Percentiles rank a stretch among this genome's conserved stretches.
These are phyloP conservation scores for Lophium mytilinum DNA, from an alignment of 495 filamentous ascomycete genomes.

Conservation along the genomic window DNA sequence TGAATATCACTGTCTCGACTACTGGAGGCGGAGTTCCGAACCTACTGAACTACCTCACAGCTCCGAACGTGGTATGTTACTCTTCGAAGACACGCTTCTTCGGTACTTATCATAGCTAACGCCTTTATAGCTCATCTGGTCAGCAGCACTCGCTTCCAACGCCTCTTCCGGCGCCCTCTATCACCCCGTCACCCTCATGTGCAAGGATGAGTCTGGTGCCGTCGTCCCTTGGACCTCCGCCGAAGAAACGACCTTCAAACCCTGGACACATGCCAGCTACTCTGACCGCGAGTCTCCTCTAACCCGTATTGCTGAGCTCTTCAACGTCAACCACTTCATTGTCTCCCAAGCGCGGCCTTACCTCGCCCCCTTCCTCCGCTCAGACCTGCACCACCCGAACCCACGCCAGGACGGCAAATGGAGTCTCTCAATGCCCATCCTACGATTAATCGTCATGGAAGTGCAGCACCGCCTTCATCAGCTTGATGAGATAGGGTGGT, in stretches of 20 bases:
- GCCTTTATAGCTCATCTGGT: constrained; percentile 66
- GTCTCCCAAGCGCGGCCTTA: constrained; percentile 73
- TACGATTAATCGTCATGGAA: constrained; percentile 64
- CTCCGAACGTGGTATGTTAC: constrained; percentile 80
- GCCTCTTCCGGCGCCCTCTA: constrained; percentile 57
- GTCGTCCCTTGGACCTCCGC: constrained; percentile 73
- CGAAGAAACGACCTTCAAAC: constrained; percentile 56
- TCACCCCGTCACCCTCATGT: constrained; percentile 62
- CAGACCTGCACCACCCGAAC: constrained; percentile 69
- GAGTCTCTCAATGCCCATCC: constrained; percentile 53
- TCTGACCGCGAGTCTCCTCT: constrained; percentile 73
- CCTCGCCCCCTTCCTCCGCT: constrained; percentile 74
- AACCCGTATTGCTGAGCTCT: constrained; percentile 76
- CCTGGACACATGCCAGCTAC: constrained; percentile 61
- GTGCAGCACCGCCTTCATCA: constrained; percentile 75
- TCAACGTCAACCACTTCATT: constrained; percentile 89
- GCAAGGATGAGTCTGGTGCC: constrained; percentile 70
- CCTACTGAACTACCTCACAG: constrained; percentile 85
- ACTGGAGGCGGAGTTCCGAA: constrained; percentile 68
- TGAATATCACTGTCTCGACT: constrained; percentile 87
- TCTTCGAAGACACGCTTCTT: background rate
- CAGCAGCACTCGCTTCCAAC: constrained; percentile 87
- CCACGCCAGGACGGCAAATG: constrained; percentile 49
- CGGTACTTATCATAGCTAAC: constrained; percentile 3
- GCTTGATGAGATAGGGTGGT: constrained; percentile 64